Base-by-base conservation (phyloP, 1,284 basidiomycete species). In the Boletus hoseneyae region DNA sequence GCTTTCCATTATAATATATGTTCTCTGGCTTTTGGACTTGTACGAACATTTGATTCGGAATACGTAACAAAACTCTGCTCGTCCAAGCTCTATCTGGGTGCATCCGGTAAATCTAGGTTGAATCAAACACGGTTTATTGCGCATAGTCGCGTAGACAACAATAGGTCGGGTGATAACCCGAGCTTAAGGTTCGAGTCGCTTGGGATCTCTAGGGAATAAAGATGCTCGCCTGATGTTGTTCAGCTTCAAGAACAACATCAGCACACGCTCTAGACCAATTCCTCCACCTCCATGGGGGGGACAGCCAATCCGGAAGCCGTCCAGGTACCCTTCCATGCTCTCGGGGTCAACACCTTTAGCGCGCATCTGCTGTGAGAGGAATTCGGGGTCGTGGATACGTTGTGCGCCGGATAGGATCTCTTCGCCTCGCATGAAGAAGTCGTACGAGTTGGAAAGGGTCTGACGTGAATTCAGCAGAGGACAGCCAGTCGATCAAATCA, bases 381-480 rank as follows among this genome's bases (percentile, higher is more conserved):
- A 76, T 13, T 73, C 72, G 6, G 96, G 83, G 63, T 98, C 94
- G 73, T 99, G 97, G 47, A 97, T 85, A 75, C 95, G 92, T 70
- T 99, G 96, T 16, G 96, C 96, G 15, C 96, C 96, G 2, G 94
- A 97, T 27, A 99, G 77, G 63, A 99, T 98, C 72, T 99, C 96
- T 72, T 99, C 94, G 12, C 96, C 96, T 36, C 96, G 85, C 93
- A 99, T 97, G 82, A 99, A 98, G 73, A 99, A 98, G 74, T 99
- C 96, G 72, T 99, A 99, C 39, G 96, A 97, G 74, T 99, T 98
- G 49, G 95, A 97, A 48, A 97, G 79, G 15, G 83, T 83, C 85
- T 93, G 59, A 21, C 33, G 32, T 29, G 7, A 30, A 44, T 38
- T 67, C 40, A 56, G 42, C 10, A 23, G 16, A 23, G 30, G 18